Evolutionary conservation across 2,329 filamentous ascomycete genomes (phyloP), one percentile per base, ranked within the genome.

Genomic region (Beauveria sp.): DNA sequence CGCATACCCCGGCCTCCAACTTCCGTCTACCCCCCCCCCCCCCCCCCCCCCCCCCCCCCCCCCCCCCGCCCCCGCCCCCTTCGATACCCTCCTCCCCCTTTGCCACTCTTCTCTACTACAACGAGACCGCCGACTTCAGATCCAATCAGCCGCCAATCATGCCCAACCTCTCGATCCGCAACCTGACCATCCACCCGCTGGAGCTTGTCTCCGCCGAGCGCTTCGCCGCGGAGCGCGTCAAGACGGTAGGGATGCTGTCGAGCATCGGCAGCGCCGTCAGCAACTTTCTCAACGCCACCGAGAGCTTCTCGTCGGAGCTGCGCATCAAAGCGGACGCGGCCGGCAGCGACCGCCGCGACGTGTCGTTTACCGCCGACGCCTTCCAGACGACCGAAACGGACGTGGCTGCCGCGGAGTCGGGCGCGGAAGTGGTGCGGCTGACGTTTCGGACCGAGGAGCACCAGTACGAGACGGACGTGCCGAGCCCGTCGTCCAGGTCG

Each of bases 171-270:
- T 89, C 83, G 5, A 84, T 97, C 68, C 91, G 93, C 69, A 97
- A 97, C 73, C 78, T 96, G 66, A 93, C 90, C 50, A 79, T 84
- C 62, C 86, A 83, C 54, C 81, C 86, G n/a, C 78, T 96, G 60
- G 84, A 87, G 66, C 82, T 97, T 67, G 87, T 86, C 72, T 80
- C 71, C 63, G 79, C 93, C 62, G 89, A 96, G 77, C 87, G 88
- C 66, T 92, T 92, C 72, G 83, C 86, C 66, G 81, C 73, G 34
- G 71, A 77, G 62, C 72, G 73, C 26, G 67, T 76, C 77, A 58
- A 77, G 49, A 72, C 73, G 34, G 73, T 73, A 61, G 72, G 81
- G 64, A 72, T 79, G 18, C 66, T 82, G 43, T 72, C 71, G 65
- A 81, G 78, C 65, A 71, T 81, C 63, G 78, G 77, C 24, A 75